Base-by-base conservation (phyloP, 164 flowering plant species). In the Nymphaea colorata region DNA sequence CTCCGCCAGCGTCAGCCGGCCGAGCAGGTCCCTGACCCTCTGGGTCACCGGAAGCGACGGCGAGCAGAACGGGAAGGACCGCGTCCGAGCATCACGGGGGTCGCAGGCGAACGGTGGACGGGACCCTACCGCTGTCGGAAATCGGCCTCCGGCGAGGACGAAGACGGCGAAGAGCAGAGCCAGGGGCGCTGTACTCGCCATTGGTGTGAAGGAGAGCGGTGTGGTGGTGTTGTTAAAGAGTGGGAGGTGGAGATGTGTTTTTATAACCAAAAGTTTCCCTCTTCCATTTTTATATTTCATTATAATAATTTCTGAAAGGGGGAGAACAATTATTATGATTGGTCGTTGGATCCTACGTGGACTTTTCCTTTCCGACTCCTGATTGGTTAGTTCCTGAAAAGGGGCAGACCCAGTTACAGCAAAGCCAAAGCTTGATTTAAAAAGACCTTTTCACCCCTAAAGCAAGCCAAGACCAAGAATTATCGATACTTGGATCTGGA, bases 1-100 rank as follows among this genome's bases (percentile, higher is more conserved):
- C 81, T 93, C 98, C 11, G 73, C 79, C 78, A 91, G 72, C 7
- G 90, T 91, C 73, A 93, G 66, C 68, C 94, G 79, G 42, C 83
- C 80, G 59, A 91, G 69, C 3, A 93, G 78, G 69, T 93, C 98
- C 64, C 61, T 74, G 12, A 86, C 97, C 51, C 98, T 71, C 3
- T 71, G 77, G 5, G 65, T 55, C 16, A 77, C 73, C 4, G 82
- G 77, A 25, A 81, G 25, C 7, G 74, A 25, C 1, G 63, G 64
- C 41, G 65, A 69, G 74, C 97, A 93, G 62, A 93, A 91, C 11
- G 86, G 85, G 11, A 82, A 69, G 47, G 17, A 41, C 17, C 47
- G 75, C n/a, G 84, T 79, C 6, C 60, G 10, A 0, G 64, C 73
- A 16, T 84, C 76, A 6, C 65, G 70, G 0, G 84, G 83, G 73